Percentiles rank a stretch among this genome's conserved stretches.
phyloP scores from a whole-genome alignment of 1,139 yeast genomes.

The Candida dubliniensis region DNA sequence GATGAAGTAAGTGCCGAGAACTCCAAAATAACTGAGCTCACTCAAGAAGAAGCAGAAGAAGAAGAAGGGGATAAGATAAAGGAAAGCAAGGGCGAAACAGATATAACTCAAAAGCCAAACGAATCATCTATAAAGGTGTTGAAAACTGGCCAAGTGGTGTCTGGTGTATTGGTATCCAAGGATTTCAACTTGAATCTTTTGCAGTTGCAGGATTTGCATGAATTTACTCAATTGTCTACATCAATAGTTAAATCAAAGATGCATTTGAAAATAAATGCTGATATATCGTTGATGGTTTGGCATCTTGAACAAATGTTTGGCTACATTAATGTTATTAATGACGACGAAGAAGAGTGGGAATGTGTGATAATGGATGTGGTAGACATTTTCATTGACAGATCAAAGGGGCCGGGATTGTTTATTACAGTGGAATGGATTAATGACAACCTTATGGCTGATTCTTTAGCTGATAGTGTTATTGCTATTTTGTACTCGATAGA shows the following conservation, averaged over 20 bases:
- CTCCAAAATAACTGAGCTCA: slow-evolving; percentile 21
- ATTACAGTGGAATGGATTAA: slow-evolving; percentile 88
- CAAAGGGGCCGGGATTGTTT: slow-evolving; percentile 38
- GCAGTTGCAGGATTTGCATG: slow-evolving; percentile 83
- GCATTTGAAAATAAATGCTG: slow-evolving; percentile 74
- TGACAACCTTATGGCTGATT: slow-evolving; percentile 78
- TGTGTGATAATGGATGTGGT: slow-evolving; percentile 49
- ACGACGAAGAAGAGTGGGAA: slow-evolving; percentile 58
- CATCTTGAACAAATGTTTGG: slow-evolving; percentile 97
- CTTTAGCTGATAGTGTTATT: slow-evolving; percentile 90
- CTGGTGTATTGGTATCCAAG: slow-evolving; percentile 90
- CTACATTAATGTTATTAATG: slow-evolving; percentile 63
- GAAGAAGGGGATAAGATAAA: slow-evolving; percentile 15
- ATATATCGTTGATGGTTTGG: slow-evolving; percentile 77
- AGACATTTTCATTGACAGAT: slow-evolving; percentile 46
- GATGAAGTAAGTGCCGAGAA: slow-evolving; percentile 16
- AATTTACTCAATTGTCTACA: slow-evolving; percentile 83
- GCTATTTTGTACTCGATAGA: slow-evolving; percentile 91
- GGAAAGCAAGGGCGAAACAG: slow-evolving; percentile 8
- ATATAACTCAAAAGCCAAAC: slow-evolving; percentile 1
- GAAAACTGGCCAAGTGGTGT: slow-evolving; percentile 48
- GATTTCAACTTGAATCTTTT: slow-evolving; percentile 85
- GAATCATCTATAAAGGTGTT: slow-evolving; percentile 13
- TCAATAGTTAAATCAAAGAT: slow-evolving; percentile 84
- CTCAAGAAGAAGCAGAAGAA: slow-evolving; percentile 18